Base-by-base conservation (phyloP, 2,329 filamentous ascomycete species). In the Xylaria arbuscula region DNA sequence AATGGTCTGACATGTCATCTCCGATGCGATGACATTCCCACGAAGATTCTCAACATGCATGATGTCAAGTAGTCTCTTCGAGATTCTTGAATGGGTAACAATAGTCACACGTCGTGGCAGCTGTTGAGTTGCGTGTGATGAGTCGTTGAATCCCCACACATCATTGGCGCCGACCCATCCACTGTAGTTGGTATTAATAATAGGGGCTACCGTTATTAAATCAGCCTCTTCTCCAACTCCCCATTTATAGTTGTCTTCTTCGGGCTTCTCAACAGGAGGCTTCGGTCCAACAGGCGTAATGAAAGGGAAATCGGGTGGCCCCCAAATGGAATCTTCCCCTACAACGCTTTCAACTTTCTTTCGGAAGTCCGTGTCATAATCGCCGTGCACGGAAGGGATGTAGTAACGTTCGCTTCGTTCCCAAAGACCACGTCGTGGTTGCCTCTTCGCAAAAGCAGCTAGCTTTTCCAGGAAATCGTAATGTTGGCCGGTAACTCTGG, bases 31-130 rank as follows among this genome's bases (percentile, higher is more conserved):
- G 76, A 93, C 91, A 74, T 92, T 91, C 70, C 91, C 90, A 15
- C 87, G 85, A 70, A 91, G 83, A 62, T 92, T 92, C 78, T 94
- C 93, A 40, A 88, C 85, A 76, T 95, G 92, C 92, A 94, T 94
- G 70, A 90, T 86, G 72, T 93, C 87, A 40, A 95, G 83, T 1
- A 95, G 83, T 34, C 86, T 86, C 76, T 89, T 91, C 17, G 92
- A 94, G 8, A 93, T 83, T 61, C 92, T 88, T 1, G 90, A 90
- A 71, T 93, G 91, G 0, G 92, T 94, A 69, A 93, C 89, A 74
- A 94, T 92, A n/a, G 92, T 92, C 11, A 90, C 89, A 67, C 92
- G 88, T 62, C 92, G 89, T 13, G 92, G 91, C 0, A 92, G 86
- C 53, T 89, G 84, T 53, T 82, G 81, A 32, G 84, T 83, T 15